Percentiles rank a stretch among this genome's conserved stretches.
Conservation (phyloP, 306 rosid genomes). For the Quercus rubra region DNA sequence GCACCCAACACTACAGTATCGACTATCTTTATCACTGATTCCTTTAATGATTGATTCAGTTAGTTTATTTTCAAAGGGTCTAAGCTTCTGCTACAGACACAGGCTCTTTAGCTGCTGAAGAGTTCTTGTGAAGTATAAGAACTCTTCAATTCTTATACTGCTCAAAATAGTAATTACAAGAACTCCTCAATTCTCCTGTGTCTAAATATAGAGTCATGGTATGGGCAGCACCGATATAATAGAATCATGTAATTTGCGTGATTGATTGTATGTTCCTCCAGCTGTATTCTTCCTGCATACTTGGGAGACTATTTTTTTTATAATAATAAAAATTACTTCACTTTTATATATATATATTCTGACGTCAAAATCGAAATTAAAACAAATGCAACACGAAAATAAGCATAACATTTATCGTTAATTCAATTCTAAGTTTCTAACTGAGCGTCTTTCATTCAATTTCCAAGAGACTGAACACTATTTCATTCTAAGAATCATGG, state of each 20-base stretch:
- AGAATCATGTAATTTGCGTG: not conserved
- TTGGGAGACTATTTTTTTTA: too few species aligned
- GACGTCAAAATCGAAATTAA: too few species aligned
- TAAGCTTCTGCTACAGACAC: not conserved
- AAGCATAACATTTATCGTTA: not conserved
- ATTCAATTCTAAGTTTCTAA: not conserved
- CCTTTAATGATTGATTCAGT: constrained; percentile 48
- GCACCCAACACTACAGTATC: constrained; percentile 35
- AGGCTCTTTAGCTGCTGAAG: not conserved
- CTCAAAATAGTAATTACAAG: not conserved
- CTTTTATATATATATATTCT: too few species aligned
- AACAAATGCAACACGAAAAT: not conserved
- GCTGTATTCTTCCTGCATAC: too few species aligned
- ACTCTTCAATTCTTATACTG: not conserved
- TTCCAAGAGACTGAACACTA: not conserved
- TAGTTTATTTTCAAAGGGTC: not conserved
- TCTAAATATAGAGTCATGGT: not conserved
- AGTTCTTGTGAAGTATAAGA: not conserved
- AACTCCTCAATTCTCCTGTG: not conserved
- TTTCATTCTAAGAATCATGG: too few species aligned
- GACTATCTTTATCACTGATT: constrained; percentile 74
- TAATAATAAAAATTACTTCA: not conserved
- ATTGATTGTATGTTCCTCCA: too few species aligned
- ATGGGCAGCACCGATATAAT: not conserved
- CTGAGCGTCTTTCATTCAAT: not conserved